Evolutionary conservation across 1,284 basidiomycete genomes (phyloP).

Genomic region (Coniferiporia weirii): DNA sequence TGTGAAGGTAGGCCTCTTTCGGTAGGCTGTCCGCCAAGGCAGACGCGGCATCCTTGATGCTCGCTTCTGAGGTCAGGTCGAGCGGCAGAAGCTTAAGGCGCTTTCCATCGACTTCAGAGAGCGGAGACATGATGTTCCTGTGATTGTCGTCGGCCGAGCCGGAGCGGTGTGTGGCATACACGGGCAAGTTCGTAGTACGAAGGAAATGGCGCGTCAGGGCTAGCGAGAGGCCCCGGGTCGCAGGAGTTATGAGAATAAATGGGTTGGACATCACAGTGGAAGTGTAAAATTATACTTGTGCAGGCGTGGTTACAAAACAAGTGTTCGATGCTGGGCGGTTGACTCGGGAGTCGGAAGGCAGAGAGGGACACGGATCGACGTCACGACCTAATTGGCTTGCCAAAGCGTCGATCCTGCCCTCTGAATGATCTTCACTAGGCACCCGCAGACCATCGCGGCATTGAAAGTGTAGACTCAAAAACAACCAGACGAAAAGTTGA

Average conservation of each 20-base stretch:
- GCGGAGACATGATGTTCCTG: constrained; percentile 37
- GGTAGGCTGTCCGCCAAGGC: constrained; percentile 34
- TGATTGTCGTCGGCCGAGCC: constrained; percentile 33
- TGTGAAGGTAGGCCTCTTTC: constrained; percentile 40
- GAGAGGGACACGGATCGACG: background rate
- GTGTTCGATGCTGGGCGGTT: background rate
- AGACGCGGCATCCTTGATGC: constrained; percentile 44
- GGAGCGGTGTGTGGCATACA: constrained; percentile 51
- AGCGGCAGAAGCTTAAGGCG: constrained; percentile 45
- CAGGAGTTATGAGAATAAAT: constrained; percentile 43
- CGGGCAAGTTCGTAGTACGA: constrained; percentile 43
- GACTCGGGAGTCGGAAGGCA: background rate
- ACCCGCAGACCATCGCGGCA: background rate
- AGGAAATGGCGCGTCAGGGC: constrained; percentile 53
- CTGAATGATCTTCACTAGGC: background rate
- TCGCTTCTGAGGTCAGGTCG: constrained; percentile 47
- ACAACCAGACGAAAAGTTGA: too few relatives aligned
- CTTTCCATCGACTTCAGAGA: constrained; percentile 37
- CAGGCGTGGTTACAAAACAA: background rate
- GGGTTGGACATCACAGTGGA: constrained; percentile 23
- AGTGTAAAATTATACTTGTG: background rate
- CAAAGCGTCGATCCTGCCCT: background rate
- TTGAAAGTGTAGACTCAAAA: too few relatives aligned
- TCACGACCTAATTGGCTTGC: background rate
- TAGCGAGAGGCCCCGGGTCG: constrained; percentile 49